Evolutionary conservation across 164 flowering plant genomes (phyloP), one percentile per base, ranked within the genome.

Genomic region (Pachysandra terminalis): DNA sequence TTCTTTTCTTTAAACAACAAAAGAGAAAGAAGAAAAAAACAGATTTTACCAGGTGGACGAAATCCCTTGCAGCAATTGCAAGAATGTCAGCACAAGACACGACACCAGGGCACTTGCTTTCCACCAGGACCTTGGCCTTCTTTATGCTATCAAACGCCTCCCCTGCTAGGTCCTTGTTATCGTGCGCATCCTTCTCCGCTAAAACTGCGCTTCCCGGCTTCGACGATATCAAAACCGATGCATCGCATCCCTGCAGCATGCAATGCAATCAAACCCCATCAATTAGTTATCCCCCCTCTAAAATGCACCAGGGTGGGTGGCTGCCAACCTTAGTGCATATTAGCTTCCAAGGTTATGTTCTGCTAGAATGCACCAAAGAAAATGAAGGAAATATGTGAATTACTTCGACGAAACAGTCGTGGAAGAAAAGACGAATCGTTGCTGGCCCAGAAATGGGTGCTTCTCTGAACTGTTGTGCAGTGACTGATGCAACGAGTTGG

Each of bases 1-100:
- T n/a, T n/a, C n/a, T n/a, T n/a, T n/a, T n/a, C n/a, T n/a, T n/a
- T 32, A 32, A 32, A 32, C 37, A 32, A 7, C 3, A 32, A 32
- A 32, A 32, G 5, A 32, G 37, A 7, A 21, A 53, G 4, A 28
- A 32, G n/a, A 53, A 61, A 53, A 45, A 0, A 1, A 0, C 3
- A 14, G 12, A 21, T 16, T 61, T 68, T 79, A 91, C 98, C 93
- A 94, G 69, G 76, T 87, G 89, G 73, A 94, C 85, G 69, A 80
- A 88, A 75, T 94, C 95, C 78, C 96, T 79, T 26, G 96, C 90
- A 14, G 96, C 90, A 67, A 94, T 78, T 28, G 97, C 96, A 37
- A 94, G 91, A 64, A 94, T 87, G 72, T 94, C 97, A 1, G 98
- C 96, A 71, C 98, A 94, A 9, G 98, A 94, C 0, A 91, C 98